phyloP scores from a whole-genome alignment of 2,329 filamentous ascomycete genomes.

The Didymella arachidicola region DNA sequence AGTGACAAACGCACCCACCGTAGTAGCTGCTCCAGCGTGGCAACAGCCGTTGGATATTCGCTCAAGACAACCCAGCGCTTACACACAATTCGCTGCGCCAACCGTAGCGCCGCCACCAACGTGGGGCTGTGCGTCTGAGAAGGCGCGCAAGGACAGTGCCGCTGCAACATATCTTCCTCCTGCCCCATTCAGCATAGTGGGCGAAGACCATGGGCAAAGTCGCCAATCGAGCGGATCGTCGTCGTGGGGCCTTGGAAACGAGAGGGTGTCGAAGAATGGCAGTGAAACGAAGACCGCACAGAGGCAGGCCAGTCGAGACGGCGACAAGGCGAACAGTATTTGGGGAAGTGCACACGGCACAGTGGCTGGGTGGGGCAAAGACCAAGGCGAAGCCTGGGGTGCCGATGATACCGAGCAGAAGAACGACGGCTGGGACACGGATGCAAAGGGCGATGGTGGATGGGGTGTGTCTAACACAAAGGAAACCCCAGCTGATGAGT shows the following conservation, averaged over 20 bases:
- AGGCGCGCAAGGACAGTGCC: constrained; percentile 5
- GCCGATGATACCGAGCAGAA: not conserved
- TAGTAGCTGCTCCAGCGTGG: not conserved
- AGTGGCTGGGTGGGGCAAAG: not conserved
- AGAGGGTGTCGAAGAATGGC: not conserved
- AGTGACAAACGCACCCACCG: constrained; percentile 19
- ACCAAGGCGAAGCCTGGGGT: not conserved
- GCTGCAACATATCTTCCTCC: constrained; percentile 11
- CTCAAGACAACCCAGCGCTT: constrained; percentile 1
- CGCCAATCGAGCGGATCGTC: not conserved
- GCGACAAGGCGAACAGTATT: not conserved
- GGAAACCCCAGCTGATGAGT: not conserved
- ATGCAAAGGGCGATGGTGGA: not conserved
- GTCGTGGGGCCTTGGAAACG: constrained; percentile 16
- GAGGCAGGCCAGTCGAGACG: not conserved
- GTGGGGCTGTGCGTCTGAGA: constrained; percentile 13
- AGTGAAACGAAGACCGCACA: not conserved
- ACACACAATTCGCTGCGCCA: not conserved
- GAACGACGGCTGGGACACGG: not conserved
- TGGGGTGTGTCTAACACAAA: not conserved
- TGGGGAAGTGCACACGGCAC: not conserved
- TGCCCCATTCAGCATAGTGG: constrained; percentile 14
- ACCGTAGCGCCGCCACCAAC: constrained; percentile 10
- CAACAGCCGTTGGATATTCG: not conserved
- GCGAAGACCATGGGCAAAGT: not conserved